Base-by-base conservation (phyloP, 306 rosid genomes). In the Gleditsia sinensis region DNA sequence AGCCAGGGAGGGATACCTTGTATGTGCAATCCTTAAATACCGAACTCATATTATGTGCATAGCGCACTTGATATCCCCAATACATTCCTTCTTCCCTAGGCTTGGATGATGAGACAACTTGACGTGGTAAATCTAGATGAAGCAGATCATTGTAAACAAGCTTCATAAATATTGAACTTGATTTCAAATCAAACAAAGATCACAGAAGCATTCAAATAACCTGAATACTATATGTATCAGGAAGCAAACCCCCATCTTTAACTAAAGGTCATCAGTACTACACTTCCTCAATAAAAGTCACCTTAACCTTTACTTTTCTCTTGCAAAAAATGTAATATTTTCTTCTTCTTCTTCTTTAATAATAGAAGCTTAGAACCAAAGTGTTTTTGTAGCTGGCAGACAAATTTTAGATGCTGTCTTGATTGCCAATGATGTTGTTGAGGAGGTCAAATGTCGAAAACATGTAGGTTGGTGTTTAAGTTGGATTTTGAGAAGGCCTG, bases 11-110 rank as follows among this genome's bases (percentile, higher is more conserved):
- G 55, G 58, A 72, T 80, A 94, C 99, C 93, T 90, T 80, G 76
- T 84, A 83, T 4, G 85, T 64, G 75, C 89, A 88, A 76, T 84
- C 95, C 48, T 76, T 88, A 68, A 87, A 79, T 37, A 92, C 90
- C 0, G 95, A 81, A 79, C 87, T 87, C 49, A 94, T 45, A 80
- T 86, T 87, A 72, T 88, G 91, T 43, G 99, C 96, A 82, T 88
- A 92, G 39, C 99, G 94, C 66, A 92, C 99, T 87, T 75, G 89
- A 85, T 94, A 94, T 28, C 99, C 99, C 99, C 99, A 94, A 75
- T 92, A 94, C 9, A 49, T 66, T 71, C 96, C 95, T 83, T 88
- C 96, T 83, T 94, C 94, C 87, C 89, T 77, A 9, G 99, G 96
- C 86, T 83, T 90, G 59, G 88, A 85, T 14, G 95, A 86, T 2